Evolutionary conservation across 352 stramenopile species (phyloP).

Genomic region (Nothophytophthora sp.): DNA sequence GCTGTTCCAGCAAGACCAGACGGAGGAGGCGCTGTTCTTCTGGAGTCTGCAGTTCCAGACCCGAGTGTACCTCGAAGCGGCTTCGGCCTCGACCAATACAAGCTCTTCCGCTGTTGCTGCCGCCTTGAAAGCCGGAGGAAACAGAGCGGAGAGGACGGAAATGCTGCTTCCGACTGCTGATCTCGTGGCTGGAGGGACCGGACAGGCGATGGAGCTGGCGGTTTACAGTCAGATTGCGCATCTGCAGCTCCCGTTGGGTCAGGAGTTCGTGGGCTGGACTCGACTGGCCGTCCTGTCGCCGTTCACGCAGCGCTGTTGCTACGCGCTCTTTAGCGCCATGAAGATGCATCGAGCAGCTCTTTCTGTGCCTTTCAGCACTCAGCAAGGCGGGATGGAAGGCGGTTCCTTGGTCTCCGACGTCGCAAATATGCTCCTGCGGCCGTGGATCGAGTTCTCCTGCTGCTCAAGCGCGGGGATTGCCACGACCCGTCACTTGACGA

Average conservation of each 20-base stretch:
- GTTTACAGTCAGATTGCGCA: conserved; percentile 38
- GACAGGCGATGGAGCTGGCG: conserved; percentile 10
- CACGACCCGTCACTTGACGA: conserved; percentile 3
- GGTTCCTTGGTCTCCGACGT: conserved; percentile 21
- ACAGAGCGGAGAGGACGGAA: conserved; percentile 15
- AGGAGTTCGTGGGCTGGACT: conserved; percentile 45
- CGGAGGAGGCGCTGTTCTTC: conserved; percentile 35
- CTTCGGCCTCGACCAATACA: neutral
- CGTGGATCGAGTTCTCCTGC: conserved; percentile 28
- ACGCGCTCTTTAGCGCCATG: conserved; percentile 45
- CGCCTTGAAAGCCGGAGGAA: conserved; percentile 3
- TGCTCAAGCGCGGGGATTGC: conserved; percentile 1
- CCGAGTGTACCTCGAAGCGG: conserved; percentile 16
- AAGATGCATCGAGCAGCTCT: conserved; percentile 31
- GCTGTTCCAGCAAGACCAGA: conserved; percentile 6
- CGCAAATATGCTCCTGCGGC: conserved; percentile 36
- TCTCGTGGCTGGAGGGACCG: conserved; percentile 4
- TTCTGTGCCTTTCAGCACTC: conserved; percentile 18
- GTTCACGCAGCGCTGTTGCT: conserved; percentile 53
- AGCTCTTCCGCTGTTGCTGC: neutral
- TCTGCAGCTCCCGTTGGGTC: conserved; percentile 41
- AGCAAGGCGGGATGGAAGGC: conserved; percentile 1
- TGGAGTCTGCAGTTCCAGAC: conserved; percentile 46
- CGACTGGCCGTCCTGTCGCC: conserved; percentile 41
- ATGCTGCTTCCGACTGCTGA: conserved; percentile 13